Conservation (phyloP, 2,329 filamentous ascomycete genomes). For the Blastomyces silverae region DNA sequence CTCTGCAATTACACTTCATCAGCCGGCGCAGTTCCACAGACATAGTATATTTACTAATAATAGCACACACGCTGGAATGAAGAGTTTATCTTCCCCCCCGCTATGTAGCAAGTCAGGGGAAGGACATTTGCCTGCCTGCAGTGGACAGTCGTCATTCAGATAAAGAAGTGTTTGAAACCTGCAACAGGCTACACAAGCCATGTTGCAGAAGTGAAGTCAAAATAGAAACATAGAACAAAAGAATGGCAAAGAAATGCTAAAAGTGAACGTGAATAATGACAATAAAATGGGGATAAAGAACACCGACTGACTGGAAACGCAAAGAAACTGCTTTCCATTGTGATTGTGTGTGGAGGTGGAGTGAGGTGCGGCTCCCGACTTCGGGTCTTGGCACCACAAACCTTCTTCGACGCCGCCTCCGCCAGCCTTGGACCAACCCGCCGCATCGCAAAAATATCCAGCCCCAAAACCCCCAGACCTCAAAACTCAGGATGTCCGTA, state of each 20-base stretch:
- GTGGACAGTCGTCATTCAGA: neutral
- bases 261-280: neutral
- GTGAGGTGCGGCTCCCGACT: neutral
- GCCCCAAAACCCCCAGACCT: neutral
- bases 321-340: neutral
- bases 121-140: neutral
- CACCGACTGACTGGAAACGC: neutral
- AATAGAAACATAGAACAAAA: constrained; percentile 12
- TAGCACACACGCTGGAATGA: constrained; percentile 2
- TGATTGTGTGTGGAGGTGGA: neutral
- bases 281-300: neutral
- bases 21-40: neutral
- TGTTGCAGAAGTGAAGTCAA: constrained; percentile 11
- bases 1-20: neutral
- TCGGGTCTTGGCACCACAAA: neutral
- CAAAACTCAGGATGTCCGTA: neutral
- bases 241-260: constrained; percentile 2
- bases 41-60: constrained; percentile 5
- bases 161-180: constrained; percentile 5
- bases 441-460: neutral
- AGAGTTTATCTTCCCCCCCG: neutral
- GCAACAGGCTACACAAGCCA: neutral
- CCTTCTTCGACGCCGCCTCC: no score
- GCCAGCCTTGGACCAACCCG: no score
- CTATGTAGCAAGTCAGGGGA: neutral